A percentile compares a stretch with the other conserved stretches of the same genome.
Evolutionary conservation across 352 stramenopile genomes (phyloP).

Genomic region (Pythium folliculosum): DNA sequence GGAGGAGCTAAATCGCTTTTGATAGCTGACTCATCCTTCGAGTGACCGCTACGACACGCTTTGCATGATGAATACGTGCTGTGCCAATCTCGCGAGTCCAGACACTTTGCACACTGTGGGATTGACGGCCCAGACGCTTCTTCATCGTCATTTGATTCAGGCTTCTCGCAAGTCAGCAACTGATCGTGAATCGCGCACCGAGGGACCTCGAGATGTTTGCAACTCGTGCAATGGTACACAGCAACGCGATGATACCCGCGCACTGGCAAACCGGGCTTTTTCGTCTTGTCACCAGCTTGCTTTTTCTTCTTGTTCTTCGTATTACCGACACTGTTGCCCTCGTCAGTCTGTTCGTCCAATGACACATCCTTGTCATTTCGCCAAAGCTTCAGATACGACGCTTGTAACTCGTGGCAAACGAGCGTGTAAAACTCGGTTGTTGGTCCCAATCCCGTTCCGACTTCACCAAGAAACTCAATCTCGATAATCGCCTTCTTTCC

Average conservation of each 20-base stretch:
- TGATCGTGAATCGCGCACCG: slow-evolving; percentile 47
- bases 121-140: slow-evolving; percentile 23
- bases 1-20: not conserved
- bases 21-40: not conserved
- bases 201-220: slow-evolving; percentile 52
- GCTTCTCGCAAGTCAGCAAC: slow-evolving; percentile 62
- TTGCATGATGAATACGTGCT: slow-evolving; percentile 33
- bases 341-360: not conserved
- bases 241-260: slow-evolving; percentile 74
- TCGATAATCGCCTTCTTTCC: slow-evolving; percentile 78
- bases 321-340: slow-evolving; percentile 6
- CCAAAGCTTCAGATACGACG: slow-evolving; percentile 60
- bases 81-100: slow-evolving; percentile 51
- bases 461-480: slow-evolving; percentile 80
- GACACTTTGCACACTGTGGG: slow-evolving; percentile 57
- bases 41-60: slow-evolving; percentile 7
- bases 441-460: slow-evolving; percentile 68
- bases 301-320: slow-evolving; percentile 24
- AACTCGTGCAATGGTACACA: slow-evolving; percentile 57
- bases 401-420: slow-evolving; percentile 71
- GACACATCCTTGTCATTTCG: slow-evolving; percentile 28
- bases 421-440: slow-evolving; percentile 84
- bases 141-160: slow-evolving; percentile 4
- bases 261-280: slow-evolving; percentile 39
- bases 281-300: slow-evolving; percentile 6